phyloP scores from a whole-genome alignment of 208 protist species.

The Crithidia bombi region DNA sequence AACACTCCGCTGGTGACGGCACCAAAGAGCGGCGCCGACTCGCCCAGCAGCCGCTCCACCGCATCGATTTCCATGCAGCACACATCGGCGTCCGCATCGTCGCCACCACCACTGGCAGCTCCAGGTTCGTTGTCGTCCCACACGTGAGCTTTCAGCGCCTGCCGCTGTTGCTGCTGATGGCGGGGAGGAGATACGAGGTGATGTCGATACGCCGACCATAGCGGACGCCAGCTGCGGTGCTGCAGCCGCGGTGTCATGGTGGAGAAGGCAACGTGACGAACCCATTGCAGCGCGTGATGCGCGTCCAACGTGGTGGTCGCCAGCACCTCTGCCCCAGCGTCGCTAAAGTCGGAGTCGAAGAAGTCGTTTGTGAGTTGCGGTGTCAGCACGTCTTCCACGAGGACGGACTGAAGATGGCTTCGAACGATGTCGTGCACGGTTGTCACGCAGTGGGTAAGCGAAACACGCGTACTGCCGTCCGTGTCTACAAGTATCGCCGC shows the following conservation, averaged over 20 bases:
- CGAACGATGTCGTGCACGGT: slow-evolving; percentile 24
- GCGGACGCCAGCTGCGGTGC: slow-evolving; percentile 23
- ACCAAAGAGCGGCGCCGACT: slow-evolving; percentile 15
- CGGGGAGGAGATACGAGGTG: not conserved
- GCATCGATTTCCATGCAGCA: not conserved
- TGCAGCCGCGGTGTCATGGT: slow-evolving; percentile 9
- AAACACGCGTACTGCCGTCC: slow-evolving; percentile 12
- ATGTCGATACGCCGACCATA: slow-evolving; percentile 16
- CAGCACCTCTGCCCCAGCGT: not conserved
- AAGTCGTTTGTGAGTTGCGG: slow-evolving; percentile 3
- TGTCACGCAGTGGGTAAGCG: slow-evolving; percentile 16
- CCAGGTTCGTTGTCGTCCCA: not conserved
- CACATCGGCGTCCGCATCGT: not conserved
- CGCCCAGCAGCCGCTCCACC: slow-evolving; percentile 6
- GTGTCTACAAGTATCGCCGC: slow-evolving; percentile 26
- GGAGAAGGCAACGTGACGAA: slow-evolving; percentile 29
- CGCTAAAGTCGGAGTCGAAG: not conserved
- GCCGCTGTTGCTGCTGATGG: not conserved
- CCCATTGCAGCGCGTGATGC: slow-evolving; percentile 2
- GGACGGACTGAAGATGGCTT: slow-evolving; percentile 5
- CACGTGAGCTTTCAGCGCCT: too few relatives aligned
- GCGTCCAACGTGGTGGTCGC: slow-evolving; percentile 4
- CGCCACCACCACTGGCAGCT: not conserved
- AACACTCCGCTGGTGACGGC: not conserved
- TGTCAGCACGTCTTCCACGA: slow-evolving; percentile 8